These are phyloP conservation scores for Raddia distichophylla DNA, from an alignment of 176 grass and related monocot genomes.

Conservation along the genomic window DNA sequence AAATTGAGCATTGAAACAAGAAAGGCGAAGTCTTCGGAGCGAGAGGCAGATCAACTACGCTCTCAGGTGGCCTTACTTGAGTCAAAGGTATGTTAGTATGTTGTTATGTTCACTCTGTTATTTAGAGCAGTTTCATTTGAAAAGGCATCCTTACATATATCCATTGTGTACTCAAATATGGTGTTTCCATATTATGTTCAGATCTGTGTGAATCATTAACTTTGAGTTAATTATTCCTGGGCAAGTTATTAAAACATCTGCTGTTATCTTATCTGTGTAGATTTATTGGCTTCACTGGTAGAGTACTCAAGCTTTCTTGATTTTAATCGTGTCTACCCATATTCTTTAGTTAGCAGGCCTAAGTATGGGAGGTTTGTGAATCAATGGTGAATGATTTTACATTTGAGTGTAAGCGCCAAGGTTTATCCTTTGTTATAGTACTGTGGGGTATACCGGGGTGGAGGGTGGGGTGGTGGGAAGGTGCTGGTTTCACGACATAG, in stretches of 20 bases:
- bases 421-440: constrained; percentile 23
- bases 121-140: neutral
- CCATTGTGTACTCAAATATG: neutral
- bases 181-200: neutral
- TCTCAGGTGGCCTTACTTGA: constrained; percentile 85
- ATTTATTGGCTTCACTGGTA: neutral
- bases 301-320: constrained; percentile 18
- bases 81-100: constrained; percentile 70
- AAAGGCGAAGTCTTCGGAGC: constrained; percentile 86
- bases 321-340: constrained; percentile 11
- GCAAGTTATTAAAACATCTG: neutral
- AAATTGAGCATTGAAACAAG: constrained; percentile 77
- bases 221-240: neutral
- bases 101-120: neutral
- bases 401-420: neutral
- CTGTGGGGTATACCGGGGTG: neutral
- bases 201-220: neutral
- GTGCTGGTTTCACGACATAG: neutral
- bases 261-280: neutral
- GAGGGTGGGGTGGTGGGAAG: too few species aligned
- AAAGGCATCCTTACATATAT: neutral
- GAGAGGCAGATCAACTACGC: constrained; percentile 86
- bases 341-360: constrained; percentile 24
- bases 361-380: neutral
- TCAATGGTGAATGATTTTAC: too few species aligned